These are phyloP conservation scores for Verticillium nonalfalfae DNA, from an alignment of 2,329 filamentous ascomycete genomes.

Conservation along the genomic window DNA sequence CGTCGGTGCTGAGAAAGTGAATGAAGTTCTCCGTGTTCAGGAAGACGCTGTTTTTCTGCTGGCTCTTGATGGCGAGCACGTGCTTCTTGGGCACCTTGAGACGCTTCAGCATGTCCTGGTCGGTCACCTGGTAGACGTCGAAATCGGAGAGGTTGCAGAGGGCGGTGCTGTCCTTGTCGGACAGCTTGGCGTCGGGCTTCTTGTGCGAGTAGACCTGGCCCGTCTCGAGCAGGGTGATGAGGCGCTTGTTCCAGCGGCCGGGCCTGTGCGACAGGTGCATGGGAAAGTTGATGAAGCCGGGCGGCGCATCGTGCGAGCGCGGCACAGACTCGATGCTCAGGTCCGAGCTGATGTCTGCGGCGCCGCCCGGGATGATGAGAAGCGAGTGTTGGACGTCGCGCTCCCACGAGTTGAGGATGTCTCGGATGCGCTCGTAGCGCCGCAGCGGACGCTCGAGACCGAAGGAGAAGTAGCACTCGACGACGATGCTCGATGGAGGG, in stretches of 20 bases:
- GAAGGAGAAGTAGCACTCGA: slow-evolving; percentile 70
- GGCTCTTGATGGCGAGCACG: slow-evolving; percentile 86
- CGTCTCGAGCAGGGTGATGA: slow-evolving; percentile 64
- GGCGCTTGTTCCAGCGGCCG: slow-evolving; percentile 85
- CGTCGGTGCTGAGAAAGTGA: slow-evolving; percentile 84
- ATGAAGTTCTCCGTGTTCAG: slow-evolving; percentile 78
- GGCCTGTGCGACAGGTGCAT: slow-evolving; percentile 76
- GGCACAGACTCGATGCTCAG: slow-evolving; percentile 62
- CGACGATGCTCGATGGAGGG: slow-evolving; percentile 59
- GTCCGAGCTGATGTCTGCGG: slow-evolving; percentile 47
- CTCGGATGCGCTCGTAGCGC: slow-evolving; percentile 77
- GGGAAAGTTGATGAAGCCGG: slow-evolving; percentile 56
- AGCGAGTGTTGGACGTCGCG: slow-evolving; percentile 71
- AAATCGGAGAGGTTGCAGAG: slow-evolving; percentile 88
- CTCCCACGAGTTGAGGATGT: slow-evolving; percentile 92
- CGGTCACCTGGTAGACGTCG: slow-evolving; percentile 77
- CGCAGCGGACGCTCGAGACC: slow-evolving; percentile 78
- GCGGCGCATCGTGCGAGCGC: slow-evolving; percentile 49
- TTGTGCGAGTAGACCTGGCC: slow-evolving; percentile 71
- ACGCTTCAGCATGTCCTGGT: slow-evolving; percentile 59
- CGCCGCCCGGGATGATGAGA: slow-evolving; percentile 55
- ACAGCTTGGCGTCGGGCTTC: slow-evolving; percentile 51
- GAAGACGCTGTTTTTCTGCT: slow-evolving; percentile 83
- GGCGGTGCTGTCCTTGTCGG: slow-evolving; percentile 60
- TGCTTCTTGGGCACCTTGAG: slow-evolving; percentile 79